Conservation (phyloP, 129 eudicot species). For the Centella asiatica region DNA sequence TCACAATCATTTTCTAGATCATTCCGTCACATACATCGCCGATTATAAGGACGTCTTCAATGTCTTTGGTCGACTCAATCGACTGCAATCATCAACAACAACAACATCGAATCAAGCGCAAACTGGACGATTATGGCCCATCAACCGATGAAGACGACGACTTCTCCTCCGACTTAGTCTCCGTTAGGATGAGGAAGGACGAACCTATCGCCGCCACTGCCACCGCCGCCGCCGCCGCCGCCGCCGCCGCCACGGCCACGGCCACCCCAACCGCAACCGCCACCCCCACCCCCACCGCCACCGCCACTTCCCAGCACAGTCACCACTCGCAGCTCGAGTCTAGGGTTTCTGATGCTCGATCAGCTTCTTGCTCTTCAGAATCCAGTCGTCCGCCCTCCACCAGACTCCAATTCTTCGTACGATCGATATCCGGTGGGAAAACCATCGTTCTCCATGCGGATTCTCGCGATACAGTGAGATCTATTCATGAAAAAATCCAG, state of each 20-base stretch:
- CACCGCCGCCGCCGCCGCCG: conserved; percentile 15
- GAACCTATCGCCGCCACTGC: conserved; percentile 22
- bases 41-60: conserved; percentile 11
- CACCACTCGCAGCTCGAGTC: conserved; percentile 1
- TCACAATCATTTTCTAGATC: neutral
- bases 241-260: neutral
- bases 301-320: neutral
- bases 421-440: conserved; percentile 31
- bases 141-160: conserved; percentile 33
- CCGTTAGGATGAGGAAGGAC: conserved; percentile 35
- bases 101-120: conserved; percentile 41
- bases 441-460: conserved; percentile 40
- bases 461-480: conserved; percentile 31
- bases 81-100: too few relatives aligned
- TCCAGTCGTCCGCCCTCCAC: too few relatives aligned
- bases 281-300: conserved; percentile 16
- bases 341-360: conserved; percentile 6
- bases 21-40: neutral
- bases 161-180: conserved; percentile 17
- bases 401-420: conserved; percentile 58
- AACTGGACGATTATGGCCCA: conserved; percentile 43
- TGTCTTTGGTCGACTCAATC: conserved; percentile 31
- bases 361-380: neutral
- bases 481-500: conserved; percentile 40
- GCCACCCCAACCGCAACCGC: conserved; percentile 6